Conservation (phyloP, 192 early-diverging fungal genomes). For the Ambispora gerdemannii region DNA sequence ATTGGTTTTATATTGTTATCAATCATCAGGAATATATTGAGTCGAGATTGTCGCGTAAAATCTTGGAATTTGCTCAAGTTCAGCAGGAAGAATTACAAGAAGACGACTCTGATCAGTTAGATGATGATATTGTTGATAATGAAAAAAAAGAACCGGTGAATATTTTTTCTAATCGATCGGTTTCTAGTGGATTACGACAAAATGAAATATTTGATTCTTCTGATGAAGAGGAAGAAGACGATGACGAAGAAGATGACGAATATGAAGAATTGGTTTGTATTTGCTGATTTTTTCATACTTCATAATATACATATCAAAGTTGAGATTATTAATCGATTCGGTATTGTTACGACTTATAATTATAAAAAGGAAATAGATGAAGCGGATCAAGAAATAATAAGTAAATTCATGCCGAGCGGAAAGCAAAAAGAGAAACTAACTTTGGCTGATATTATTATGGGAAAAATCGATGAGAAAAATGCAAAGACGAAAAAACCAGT, state of each 20-base stretch:
- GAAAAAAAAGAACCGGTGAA: conserved; percentile 50
- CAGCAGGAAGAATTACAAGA: conserved; percentile 85
- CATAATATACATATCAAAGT: not conserved
- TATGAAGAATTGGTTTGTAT: conserved; percentile 57
- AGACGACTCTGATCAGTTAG: not conserved
- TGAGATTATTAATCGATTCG: too few relatives aligned
- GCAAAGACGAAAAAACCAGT: conserved; percentile 36
- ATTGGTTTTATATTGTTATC: too few relatives aligned
- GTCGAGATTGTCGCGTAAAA: conserved; percentile 83
- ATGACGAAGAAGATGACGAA: conserved; percentile 68
- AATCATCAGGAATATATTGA: conserved; percentile 76
- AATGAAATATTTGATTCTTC: conserved; percentile 31
- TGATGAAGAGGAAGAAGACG: conserved; percentile 43
- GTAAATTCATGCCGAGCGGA: conserved; percentile 86
- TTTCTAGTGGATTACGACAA: not conserved
- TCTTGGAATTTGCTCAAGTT: conserved; percentile 80
- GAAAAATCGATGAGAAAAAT: conserved; percentile 84
- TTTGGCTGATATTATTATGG: conserved; percentile 95
- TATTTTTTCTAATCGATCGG: conserved; percentile 4
- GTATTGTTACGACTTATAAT: too few relatives aligned
- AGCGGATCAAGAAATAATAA: conserved; percentile 75
- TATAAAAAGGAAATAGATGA: conserved; percentile 68
- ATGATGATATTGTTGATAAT: not conserved
- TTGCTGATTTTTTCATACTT: conserved; percentile 13
- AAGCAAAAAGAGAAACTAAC: conserved; percentile 76